Evolutionary conservation across 1,284 basidiomycete species (phyloP), one percentile per base, ranked within the genome.

Genomic region (Cerrena zonata): DNA sequence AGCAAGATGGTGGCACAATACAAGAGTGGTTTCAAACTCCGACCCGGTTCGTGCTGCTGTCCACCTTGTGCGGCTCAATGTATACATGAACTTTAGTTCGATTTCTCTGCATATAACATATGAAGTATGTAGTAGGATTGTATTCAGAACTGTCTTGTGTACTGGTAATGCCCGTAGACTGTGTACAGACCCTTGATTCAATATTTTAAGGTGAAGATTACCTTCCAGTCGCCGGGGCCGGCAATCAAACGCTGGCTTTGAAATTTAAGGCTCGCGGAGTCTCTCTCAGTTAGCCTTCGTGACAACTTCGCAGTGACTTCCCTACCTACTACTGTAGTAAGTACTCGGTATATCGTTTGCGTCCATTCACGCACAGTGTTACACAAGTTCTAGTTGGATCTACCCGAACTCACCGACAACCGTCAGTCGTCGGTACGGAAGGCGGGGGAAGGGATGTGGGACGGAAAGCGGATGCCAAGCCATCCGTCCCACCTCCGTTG

Each of bases 11-110:
- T 39, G 46, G 34, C 11, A 38, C 5, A 34, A 34, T 30, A 22
- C 46, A 47, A 47, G 46, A 11, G 26, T 15, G 12, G 24, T 38
- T 47, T 47, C 15, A 39, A 39, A 47, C 46, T 47, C 46, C 46
- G 46, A 21, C 23, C 10, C 39, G 39, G 39, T 40, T 40, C 39
- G 18, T 22, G 15, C 21, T n/a, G 39, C 39, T 10, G 39, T 7
- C 5, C 30, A 40, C 39, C 39, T 40, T 18, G 10, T n/a, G 10
- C 13, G 21, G 18, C 13, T 18, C 39, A 40, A 40, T 10, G 39
- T n/a, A 10, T 36, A 36, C n/a, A n/a, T n/a, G n/a, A 10, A 36
- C 10, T 36, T 11, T 10, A 36, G 34, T 36, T n/a, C 34, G n/a
- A 36, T 36, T 36, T 36, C n/a, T 10, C 11, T 36, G 34, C 34